Conservation (phyloP, 1,284 basidiomycete species). For the Mycena citricolor region DNA sequence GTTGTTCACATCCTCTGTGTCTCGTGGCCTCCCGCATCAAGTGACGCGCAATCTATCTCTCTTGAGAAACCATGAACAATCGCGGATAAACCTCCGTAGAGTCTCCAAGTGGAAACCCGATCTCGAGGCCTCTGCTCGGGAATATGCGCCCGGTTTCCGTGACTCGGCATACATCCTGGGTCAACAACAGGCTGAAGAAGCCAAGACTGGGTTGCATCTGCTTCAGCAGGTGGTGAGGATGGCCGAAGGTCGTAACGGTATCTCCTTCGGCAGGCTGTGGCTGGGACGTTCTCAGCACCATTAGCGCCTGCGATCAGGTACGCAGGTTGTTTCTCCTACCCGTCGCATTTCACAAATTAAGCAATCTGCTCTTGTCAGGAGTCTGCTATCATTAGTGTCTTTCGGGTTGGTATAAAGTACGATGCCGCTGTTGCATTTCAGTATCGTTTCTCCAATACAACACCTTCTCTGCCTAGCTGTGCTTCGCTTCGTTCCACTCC, state of each 20-base stretch:
- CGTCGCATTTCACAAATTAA: too few species aligned
- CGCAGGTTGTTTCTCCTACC: too few species aligned
- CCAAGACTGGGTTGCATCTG: slow-evolving; percentile 35
- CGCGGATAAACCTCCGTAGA: slow-evolving; percentile 28
- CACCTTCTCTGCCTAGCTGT: too few species aligned
- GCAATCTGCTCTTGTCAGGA: too few species aligned
- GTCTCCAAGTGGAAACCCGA: slow-evolving; percentile 47
- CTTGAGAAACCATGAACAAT: slow-evolving; percentile 36
- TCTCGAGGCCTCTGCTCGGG: slow-evolving; percentile 26
- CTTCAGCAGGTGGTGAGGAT: slow-evolving; percentile 49
- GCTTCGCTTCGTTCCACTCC: too few species aligned
- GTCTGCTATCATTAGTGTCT: too few species aligned
- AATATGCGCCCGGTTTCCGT: slow-evolving; percentile 20
- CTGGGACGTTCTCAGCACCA: too few species aligned
- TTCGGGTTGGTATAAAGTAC: too few species aligned
- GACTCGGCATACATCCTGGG: slow-evolving; percentile 4
- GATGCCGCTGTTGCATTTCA: too few species aligned
- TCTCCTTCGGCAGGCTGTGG: slow-evolving; percentile 43
- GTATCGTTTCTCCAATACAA: too few species aligned
- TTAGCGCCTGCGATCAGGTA: too few species aligned
- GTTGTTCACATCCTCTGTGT: slow-evolving; percentile 52
- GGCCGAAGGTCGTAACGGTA: slow-evolving; percentile 47
- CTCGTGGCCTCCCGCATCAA: slow-evolving; percentile 61
- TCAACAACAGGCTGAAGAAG: slow-evolving; percentile 24
- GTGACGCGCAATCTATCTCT: slow-evolving; percentile 51